A percentile compares a stretch with the other conserved stretches of the same genome.
phyloP scores from a whole-genome alignment of 2,329 filamentous ascomycete genomes.

The Pseudogymnoascus pannorum region DNA sequence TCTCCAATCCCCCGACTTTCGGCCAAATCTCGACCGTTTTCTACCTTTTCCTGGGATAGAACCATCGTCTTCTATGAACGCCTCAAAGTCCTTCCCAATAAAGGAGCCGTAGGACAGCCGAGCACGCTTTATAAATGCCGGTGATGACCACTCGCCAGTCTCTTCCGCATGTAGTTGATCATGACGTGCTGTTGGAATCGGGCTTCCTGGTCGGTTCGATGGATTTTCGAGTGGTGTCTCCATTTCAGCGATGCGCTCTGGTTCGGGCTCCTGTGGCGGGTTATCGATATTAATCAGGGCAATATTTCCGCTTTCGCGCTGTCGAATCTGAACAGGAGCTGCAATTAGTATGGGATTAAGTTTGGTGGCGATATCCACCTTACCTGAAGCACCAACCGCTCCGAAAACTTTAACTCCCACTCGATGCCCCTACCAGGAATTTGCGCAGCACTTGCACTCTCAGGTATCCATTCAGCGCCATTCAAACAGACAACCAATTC shows the following conservation, averaged over 20 bases:
- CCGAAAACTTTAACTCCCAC: conserved; percentile 51
- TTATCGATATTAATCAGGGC: conserved; percentile 48
- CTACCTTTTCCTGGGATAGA: conserved; percentile 52
- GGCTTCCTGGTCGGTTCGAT: conserved; percentile 15
- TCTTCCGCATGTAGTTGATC: conserved; percentile 31
- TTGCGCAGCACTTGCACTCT: conserved; percentile 31
- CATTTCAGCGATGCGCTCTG: conserved; percentile 14
- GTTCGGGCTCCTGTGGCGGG: conserved; percentile 23
- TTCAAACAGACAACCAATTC: conserved; percentile 61
- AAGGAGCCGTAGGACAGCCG: conserved; percentile 62
- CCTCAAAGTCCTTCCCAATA: conserved; percentile 57
- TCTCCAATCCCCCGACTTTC: conserved; percentile 64
- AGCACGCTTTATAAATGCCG: conserved; percentile 69
- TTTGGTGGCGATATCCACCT: conserved; percentile 14
- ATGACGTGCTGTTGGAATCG: conserved; percentile 28
- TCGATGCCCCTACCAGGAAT: conserved; percentile 46
- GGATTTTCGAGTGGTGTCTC: conserved; percentile 21
- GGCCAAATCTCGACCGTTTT: conserved; percentile 64
- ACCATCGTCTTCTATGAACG: conserved; percentile 61
- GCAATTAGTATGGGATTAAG: conserved; percentile 16
- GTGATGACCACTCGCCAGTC: conserved; percentile 59
- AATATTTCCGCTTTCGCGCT: conserved; percentile 40
- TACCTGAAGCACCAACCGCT: conserved; percentile 43
- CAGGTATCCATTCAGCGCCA: conserved; percentile 53
- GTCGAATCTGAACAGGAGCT: conserved; percentile 34